Conservation (phyloP, 441 rosid species). For the Omphalea diandra region DNA sequence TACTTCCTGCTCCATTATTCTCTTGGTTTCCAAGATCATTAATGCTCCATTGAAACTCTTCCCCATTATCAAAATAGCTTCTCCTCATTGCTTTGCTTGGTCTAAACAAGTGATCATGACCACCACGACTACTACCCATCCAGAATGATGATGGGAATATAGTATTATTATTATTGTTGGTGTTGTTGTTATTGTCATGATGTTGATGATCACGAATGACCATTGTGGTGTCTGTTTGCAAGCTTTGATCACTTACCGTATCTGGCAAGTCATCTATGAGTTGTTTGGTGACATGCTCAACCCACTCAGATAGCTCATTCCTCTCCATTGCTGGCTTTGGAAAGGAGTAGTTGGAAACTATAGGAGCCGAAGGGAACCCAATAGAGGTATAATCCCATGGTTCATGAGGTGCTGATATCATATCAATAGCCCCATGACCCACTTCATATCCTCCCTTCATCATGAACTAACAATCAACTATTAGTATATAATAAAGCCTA, state of each 20-base stretch:
- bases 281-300: slow-evolving; percentile 54
- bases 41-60: slow-evolving; percentile 28
- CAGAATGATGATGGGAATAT: too few species aligned
- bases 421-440: slow-evolving; percentile 37
- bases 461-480: too few species aligned
- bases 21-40: slow-evolving; percentile 19
- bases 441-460: slow-evolving; percentile 51
- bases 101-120: slow-evolving; percentile 15
- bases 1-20: slow-evolving; percentile 19
- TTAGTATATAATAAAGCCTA: too few species aligned
- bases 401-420: slow-evolving; percentile 43
- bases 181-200: slow-evolving; percentile 9
- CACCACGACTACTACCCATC: background rate
- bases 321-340: slow-evolving; percentile 38
- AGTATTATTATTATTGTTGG: too few species aligned
- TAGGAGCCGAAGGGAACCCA: slow-evolving; percentile 26
- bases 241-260: slow-evolving; percentile 26
- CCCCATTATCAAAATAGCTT: slow-evolving; percentile 19
- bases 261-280: slow-evolving; percentile 51
- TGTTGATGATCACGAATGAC: too few species aligned
- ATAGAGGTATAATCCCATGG: slow-evolving; percentile 37
- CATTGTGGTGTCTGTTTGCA: slow-evolving; percentile 28
- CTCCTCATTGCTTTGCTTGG: slow-evolving; percentile 29
- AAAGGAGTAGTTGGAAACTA: slow-evolving; percentile 18
- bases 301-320: slow-evolving; percentile 66